Evolutionary conservation across 176 grass and related monocot species (phyloP), one percentile per base, ranked within the genome.

Genomic region (Ensete ventricosum): DNA sequence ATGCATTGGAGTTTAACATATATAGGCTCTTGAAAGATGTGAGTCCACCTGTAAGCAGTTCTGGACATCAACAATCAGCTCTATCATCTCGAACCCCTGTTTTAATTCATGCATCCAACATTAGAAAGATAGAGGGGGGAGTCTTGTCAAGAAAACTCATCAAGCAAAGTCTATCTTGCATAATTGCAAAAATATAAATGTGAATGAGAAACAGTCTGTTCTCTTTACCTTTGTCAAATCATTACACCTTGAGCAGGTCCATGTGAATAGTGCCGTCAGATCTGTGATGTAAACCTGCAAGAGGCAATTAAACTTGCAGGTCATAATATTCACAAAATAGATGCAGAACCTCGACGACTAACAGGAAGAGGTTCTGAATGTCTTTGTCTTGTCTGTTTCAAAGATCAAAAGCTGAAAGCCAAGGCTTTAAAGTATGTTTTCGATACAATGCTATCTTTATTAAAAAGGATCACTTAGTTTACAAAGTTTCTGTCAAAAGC

Each of bases 221-320:
- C 67, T 58, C 48, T 26, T 67, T 82, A 99, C 95, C 86, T 84
- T 26, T 4, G 81, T 81, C 75, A 99, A 73, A 87, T 87, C 88
- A 75, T 86, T 73, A 1, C 95, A 99, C 79, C 95, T 87, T 65
- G 71, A 78, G 78, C 95, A 99, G 70, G 91, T 94, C 95, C 95
- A 99, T 50, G 80, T 91, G 88, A 86, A 94, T 71, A 99, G 76
- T 75, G 85, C 80, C 64, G 88, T 94, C 77, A 94, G 69, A 91
- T 99, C 95, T 51, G 89, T 84, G 64, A 90, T 99, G 43, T 91
- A 99, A 58, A 94, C 92, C 95, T 99, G 88, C 78, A 88, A 73
- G 67, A 75, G 24, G 24, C 1, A 67, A 34, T 34, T 22, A 43
- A 16, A 21, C 67, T 51, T 21, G 8, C 17, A 52, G 67, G 65